phyloP scores from a whole-genome alignment of 176 grass and related monocot species.

The Avena insularis region DNA sequence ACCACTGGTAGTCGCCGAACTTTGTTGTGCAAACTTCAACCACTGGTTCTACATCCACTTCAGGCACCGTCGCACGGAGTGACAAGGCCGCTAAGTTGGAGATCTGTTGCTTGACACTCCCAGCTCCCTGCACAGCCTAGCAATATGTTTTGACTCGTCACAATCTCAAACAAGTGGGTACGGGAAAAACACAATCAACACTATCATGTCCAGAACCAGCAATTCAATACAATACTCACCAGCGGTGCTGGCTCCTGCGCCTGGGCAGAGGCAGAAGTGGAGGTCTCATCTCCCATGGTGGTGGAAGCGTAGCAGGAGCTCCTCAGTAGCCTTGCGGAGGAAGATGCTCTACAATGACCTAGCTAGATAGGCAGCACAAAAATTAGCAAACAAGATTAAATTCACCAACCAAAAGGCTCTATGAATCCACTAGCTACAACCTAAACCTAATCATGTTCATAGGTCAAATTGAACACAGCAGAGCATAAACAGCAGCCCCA shows the following conservation, averaged over 20 bases:
- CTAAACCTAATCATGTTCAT: neutral
- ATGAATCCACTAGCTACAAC: neutral
- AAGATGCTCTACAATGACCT: constrained; percentile 68
- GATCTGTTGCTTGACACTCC: constrained; percentile 88
- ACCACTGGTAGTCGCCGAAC: constrained; percentile 99
- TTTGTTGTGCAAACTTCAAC: constrained; percentile 79
- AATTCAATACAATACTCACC: constrained; percentile 32
- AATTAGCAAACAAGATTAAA: constrained; percentile 18
- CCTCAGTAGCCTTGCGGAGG: constrained; percentile 24
- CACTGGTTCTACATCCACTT: constrained; percentile 70
- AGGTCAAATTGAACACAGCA: neutral
- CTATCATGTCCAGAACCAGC: neutral
- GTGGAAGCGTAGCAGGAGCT: constrained; percentile 39
- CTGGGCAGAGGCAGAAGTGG: constrained; percentile 48
- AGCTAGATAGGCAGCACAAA: constrained; percentile 54
- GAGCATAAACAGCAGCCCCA: neutral
- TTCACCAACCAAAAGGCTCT: neutral
- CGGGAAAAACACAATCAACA: neutral
- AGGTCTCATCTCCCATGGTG: constrained; percentile 72
- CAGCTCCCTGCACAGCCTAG: constrained; percentile 44
- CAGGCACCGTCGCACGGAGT: constrained; percentile 60
- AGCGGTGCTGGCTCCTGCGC: constrained; percentile 16
- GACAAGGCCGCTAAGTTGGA: constrained; percentile 62
- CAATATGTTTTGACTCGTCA: neutral
- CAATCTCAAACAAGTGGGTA: neutral